Percentiles rank a stretch among this genome's conserved stretches.
Evolutionary conservation across 176 grass and related monocot species (phyloP).

Genomic region (Zizania latifolia): DNA sequence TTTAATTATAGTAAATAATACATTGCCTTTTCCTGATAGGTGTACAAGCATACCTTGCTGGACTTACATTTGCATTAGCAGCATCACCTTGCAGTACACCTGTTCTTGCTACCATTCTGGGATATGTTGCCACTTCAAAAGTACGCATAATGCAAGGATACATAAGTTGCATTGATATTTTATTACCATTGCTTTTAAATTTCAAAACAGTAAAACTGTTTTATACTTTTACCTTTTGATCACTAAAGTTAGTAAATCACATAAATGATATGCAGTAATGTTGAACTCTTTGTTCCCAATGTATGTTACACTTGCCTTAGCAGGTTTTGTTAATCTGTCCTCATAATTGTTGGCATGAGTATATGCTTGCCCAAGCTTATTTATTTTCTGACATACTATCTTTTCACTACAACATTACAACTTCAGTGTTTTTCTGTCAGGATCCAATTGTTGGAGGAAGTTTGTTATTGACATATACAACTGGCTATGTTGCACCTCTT

Average conservation of each 20-base stretch:
- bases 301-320: not conserved
- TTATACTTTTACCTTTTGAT: not conserved
- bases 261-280: not conserved
- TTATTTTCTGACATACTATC: slow-evolving; percentile 6
- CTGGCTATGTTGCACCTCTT: slow-evolving; percentile 93
- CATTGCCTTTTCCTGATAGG: slow-evolving; percentile 35
- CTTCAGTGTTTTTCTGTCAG: slow-evolving; percentile 37
- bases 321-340: not conserved
- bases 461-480: slow-evolving; percentile 91
- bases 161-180: not conserved
- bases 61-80: slow-evolving; percentile 94
- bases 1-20: not conserved
- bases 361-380: not conserved
- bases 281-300: not conserved
- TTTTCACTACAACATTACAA: slow-evolving; percentile 5
- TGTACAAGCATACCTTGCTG: slow-evolving; percentile 94
- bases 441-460: slow-evolving; percentile 81
- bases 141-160: slow-evolving; percentile 38
- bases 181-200: not conserved
- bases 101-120: slow-evolving; percentile 92
- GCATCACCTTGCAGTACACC: slow-evolving; percentile 98
- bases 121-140: slow-evolving; percentile 89
- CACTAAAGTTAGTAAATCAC: not conserved
- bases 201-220: not conserved
- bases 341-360: not conserved